Conservation (phyloP, 345 rosid genomes). For the Bruguiera parviflora region DNA sequence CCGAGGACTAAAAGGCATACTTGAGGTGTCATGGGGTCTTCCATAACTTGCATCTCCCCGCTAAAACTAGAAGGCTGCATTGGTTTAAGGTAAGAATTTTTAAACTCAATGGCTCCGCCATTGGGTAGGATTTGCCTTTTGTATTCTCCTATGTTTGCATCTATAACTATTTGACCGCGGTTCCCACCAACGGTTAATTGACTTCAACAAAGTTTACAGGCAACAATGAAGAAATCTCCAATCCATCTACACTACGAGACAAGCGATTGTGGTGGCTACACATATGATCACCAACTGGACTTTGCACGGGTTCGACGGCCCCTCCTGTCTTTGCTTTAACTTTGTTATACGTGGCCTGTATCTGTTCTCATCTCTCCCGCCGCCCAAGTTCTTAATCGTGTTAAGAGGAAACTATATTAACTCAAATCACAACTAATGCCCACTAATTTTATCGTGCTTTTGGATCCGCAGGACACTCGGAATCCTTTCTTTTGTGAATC, state of each 20-base stretch:
- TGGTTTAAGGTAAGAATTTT: no score
- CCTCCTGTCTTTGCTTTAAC: not conserved
- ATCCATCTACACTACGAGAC: conserved; percentile 21
- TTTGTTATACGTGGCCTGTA: not conserved
- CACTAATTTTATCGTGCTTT: no score
- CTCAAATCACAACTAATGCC: no score
- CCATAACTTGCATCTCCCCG: not conserved
- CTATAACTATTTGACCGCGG: not conserved
- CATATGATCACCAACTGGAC: conserved; percentile 44
- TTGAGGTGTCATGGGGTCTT: conserved; percentile 13
- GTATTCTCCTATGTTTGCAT: not conserved
- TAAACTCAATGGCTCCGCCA: not conserved
- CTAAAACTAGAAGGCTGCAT: not conserved
- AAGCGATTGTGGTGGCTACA: conserved; percentile 35
- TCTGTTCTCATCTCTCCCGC: not conserved
- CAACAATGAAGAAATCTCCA: conserved; percentile 31
- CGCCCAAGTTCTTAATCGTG: no score
- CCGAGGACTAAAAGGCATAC: conserved; percentile 5
- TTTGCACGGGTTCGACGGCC: conserved; percentile 40
- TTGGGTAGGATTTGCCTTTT: not conserved
- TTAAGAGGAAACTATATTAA: no score
- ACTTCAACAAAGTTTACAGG: conserved; percentile 11
- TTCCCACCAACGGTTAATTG: not conserved
- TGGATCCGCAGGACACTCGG: no score
- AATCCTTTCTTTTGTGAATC: no score